Evolutionary conservation across 495 filamentous ascomycete species (phyloP), one percentile per base, ranked within the genome.

Genomic region (Penicillium parvum): DNA sequence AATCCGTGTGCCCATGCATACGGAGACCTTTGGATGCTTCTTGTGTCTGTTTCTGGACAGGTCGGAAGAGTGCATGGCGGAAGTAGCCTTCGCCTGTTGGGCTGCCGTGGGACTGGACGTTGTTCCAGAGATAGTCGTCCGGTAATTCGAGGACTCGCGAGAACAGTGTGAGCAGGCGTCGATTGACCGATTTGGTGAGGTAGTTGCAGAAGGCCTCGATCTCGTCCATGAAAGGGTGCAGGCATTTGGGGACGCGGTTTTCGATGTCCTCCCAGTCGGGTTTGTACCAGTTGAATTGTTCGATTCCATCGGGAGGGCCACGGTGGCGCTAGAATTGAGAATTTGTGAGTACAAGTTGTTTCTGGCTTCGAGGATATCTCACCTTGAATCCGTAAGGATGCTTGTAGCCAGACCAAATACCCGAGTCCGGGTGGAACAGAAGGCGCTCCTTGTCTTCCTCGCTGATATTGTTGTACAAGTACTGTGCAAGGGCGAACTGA

Each of bases 211-310:
- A 73, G 2, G 60, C 43, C 25, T 63, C 56, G 42, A 73, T 66
- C 42, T 73, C 69, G 33, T 71, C 69, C 63, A 71, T 69, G 47
- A 73, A 69, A 4, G 67, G 69, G 34, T 63, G 60, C 3, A 73
- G 44, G 29, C 64, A 69, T 1, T 25, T 57, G 6, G 69, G 69
- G 9, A 60, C 49, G 17, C 63, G 63, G 40, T 58, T 53, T 17
- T 50, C 36, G 40, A 38, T 37, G 42, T 62, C 50, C 33, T 55
- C 49, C 59, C 61, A 71, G 35, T 73, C 67, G 5, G 40, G 53
- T 9, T 54, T 62, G 47, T 73, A 73, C 57, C 60, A 73, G 52
- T 73, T 73, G 60, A 73, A 73, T 47, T 73, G 69, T 22, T 73
- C 69, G 36, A 73, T 73, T 14, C 67, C 67, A 47, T 73, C 69